Evolutionary conservation across 2,329 filamentous ascomycete species (phyloP).

Genomic region (Parastagonospora avenae): DNA sequence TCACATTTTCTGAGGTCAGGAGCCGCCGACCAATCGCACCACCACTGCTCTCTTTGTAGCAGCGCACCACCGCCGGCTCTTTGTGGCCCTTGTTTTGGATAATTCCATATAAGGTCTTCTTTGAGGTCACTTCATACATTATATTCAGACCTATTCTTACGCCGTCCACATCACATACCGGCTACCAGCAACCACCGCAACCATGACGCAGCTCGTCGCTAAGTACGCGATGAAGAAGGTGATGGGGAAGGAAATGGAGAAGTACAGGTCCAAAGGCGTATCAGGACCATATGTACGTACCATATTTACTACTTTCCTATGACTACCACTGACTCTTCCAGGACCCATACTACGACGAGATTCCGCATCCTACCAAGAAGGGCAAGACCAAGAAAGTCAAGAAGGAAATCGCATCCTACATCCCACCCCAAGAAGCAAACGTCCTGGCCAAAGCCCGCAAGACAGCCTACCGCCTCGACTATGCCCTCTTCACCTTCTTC

Average conservation of each 20-base stretch:
- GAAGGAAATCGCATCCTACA: constrained; percentile 81
- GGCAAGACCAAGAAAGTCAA: constrained; percentile 81
- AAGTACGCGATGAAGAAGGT: constrained; percentile 59
- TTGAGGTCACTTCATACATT: constrained; percentile 4
- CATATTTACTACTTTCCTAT: background rate
- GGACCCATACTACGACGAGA: constrained; percentile 89
- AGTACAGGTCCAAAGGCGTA: constrained; percentile 53
- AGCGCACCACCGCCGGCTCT: constrained; percentile 26
- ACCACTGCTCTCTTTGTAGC: constrained; percentile 25
- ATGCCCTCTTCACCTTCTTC: constrained; percentile 78
- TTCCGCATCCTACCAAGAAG: constrained; percentile 73
- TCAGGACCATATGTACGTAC: constrained; percentile 48
- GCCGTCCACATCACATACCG: constrained; percentile 4
- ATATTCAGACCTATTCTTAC: constrained; percentile 8
- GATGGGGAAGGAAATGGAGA: constrained; percentile 53
- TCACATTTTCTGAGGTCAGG: constrained; percentile 35
- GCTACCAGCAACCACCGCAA: constrained; percentile 19
- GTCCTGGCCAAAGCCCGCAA: constrained; percentile 86
- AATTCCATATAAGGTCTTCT: constrained; percentile 27
- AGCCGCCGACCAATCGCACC: constrained; percentile 41
- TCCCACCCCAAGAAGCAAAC: constrained; percentile 80
- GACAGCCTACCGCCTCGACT: constrained; percentile 83
- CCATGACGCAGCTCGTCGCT: constrained; percentile 53
- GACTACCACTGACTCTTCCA: constrained; percentile 46
- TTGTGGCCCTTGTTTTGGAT: constrained; percentile 9